Base-by-base conservation (phyloP, 1,139 yeast species). In the Kodamaea alishanica region DNA sequence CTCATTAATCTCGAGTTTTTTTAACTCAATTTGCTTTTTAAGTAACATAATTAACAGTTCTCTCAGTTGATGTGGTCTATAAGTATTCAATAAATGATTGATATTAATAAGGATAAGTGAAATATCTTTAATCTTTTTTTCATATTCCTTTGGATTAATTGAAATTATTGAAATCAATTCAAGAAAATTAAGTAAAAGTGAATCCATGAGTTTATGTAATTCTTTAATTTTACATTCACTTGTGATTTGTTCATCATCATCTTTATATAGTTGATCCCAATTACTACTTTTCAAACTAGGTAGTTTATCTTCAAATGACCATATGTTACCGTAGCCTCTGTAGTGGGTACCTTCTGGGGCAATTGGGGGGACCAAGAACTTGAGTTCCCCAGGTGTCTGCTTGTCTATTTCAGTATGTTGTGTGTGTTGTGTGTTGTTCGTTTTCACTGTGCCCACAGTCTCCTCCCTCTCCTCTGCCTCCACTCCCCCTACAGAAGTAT, bases 51-150 rank as follows among this genome's bases (percentile, higher is more conserved):
- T 82, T 48, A 88, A 71, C 43, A 88, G 81, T 52, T 88, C 96
- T 33, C 95, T 70, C 6, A 90, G 81, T 55, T 88, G 96, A 58
- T 88, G 96, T 0, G 96, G 96, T 41, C 96, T 68, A 60, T 87
- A 88, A 39, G 87, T 87, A 58, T 88, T 88, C 44, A 88, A 63
- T 39, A 88, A 63, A 56, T 88, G 96, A 56, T 87, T 95, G 48
- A 87, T 82, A 55, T 88, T 88, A 54, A 88, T 82, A 41, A 88
- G 63, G n/a, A 87, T 75, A 12, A 82, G 70, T 41, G 89, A 75
- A 37, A 88, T 73, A 49, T 84, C 79, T 48, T 85, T 92, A 29
- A 85, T 75, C 51, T 84, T 82, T 6, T 64, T 59, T 20, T 79
- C 82, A 54, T 81, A 85, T 39, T 75, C 69, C 35, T 73, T 77